Evolutionary conservation across 768 basidiomycete species (phyloP), one percentile per base, ranked within the genome.

Genomic region (Suillus cothurnatus): DNA sequence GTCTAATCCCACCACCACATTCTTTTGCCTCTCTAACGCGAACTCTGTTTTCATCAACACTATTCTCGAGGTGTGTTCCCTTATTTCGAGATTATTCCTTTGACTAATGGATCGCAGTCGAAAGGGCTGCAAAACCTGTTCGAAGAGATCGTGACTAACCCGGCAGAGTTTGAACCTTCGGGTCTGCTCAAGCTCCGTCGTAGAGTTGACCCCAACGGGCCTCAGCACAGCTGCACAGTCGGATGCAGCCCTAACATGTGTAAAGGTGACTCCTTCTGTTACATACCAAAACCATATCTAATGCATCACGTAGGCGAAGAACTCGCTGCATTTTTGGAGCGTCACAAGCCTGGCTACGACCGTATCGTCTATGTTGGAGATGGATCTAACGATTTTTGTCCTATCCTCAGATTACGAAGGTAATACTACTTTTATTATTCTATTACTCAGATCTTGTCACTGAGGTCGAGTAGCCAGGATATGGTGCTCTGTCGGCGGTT

Each of bases 191-290:
- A 89, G 64, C 79, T 99, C 56, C 83, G 86, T 36, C 85, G 96
- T 17, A 84, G 91, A 52, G 81, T 98, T 50, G 90, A 90, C 65
- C 92, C 93, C 14, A 69, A 79, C 26, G 92, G 87, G 1, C 88
- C 88, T 2, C 94, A 94, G 65, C 97, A 99, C 76, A 74, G 72
- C 8, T 99, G 97, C 78, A 81, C 80, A 52, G 84, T 97, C 61
- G 97, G 97, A 7, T 99, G 97, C 81, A 89, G 89, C 64, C 86
- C 90, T 17, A 99, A 99, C 81, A 97, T 99, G 96, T 99, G 97
- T 83, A 99, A 99, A 82, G 94, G 94, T 64, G 23, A 19, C 26
- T n/a, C 28, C 36, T 56, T 6, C 17, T 19, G 21, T 28, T 50
- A 15, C 7, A 28, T 47, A 14, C 41, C 62, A n/a, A 34, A 15